Conservation (phyloP, 2,329 filamentous ascomycete genomes). For the Zasmidium angulare region DNA sequence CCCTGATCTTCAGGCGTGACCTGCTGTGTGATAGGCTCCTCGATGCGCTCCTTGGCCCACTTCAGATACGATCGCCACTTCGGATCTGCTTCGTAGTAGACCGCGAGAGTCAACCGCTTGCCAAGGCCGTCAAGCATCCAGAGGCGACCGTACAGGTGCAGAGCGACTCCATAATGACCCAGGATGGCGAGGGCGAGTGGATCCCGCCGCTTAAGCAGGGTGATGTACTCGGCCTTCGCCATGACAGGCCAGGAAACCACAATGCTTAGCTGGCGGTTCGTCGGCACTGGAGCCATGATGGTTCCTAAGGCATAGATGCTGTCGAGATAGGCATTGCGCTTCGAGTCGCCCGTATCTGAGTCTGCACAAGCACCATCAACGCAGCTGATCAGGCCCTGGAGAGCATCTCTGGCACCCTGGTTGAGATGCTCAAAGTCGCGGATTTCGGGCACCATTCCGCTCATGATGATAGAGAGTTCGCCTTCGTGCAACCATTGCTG, state of each 20-base stretch:
- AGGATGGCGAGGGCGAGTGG: constrained; percentile 22
- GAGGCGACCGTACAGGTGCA: constrained; percentile 10
- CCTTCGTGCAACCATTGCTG: constrained; percentile 15
- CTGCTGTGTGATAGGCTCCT: constrained; percentile 2
- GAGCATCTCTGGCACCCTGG: constrained; percentile 10
- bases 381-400: constrained; percentile 13
- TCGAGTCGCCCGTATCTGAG: constrained; percentile 6
- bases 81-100: constrained; percentile 7
- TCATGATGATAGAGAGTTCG: constrained; percentile 12
- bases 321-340: constrained; percentile 16
- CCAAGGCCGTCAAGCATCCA: constrained; percentile 13
- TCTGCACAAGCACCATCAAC: background rate
- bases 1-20: background rate
- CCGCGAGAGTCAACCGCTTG: constrained; percentile 8
- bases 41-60: constrained; percentile 7
- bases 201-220: constrained; percentile 22
- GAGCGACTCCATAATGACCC: constrained; percentile 20
- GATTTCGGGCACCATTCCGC: constrained; percentile 2
- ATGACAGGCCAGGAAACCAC: constrained; percentile 20
- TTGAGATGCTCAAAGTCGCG: constrained; percentile 15
- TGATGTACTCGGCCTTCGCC: constrained; percentile 11
- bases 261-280: constrained; percentile 13
- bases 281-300: constrained; percentile 13
- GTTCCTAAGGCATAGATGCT: constrained; percentile 19
- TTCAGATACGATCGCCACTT: constrained; percentile 10